Percentiles rank a stretch among this genome's conserved stretches.
Evolutionary conservation across 208 protist species (phyloP).

Genomic region (Leishmania braziliensis): DNA sequence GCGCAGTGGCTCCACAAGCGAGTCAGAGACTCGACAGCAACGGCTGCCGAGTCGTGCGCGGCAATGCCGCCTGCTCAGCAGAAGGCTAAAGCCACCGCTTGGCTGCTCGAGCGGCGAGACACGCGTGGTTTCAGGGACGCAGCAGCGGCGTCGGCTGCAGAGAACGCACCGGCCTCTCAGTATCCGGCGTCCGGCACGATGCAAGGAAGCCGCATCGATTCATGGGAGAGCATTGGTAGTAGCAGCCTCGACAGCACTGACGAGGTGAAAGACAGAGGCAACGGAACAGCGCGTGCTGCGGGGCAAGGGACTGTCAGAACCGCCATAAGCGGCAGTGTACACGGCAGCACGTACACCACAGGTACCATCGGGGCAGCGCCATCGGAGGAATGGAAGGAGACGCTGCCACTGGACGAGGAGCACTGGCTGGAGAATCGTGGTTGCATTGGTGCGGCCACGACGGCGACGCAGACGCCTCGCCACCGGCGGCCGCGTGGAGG

Average conservation of each 20-base stretch:
- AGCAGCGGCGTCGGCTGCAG: neutral
- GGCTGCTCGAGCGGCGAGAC: neutral
- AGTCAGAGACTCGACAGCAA: neutral
- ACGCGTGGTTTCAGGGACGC: neutral
- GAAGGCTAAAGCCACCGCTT: neutral
- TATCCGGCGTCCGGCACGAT: neutral
- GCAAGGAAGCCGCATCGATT: constrained; percentile 10
- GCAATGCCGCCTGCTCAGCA: neutral
- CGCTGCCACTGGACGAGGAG: neutral
- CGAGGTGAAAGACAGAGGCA: neutral
- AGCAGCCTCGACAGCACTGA: neutral
- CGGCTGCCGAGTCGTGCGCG: neutral
- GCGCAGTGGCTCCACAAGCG: neutral
- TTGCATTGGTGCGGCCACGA: neutral
- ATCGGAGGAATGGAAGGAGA: neutral
- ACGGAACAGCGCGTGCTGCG: neutral
- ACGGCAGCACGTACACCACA: neutral
- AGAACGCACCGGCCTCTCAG: neutral
- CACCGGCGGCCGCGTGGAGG: constrained; percentile 10
- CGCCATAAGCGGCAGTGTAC: neutral
- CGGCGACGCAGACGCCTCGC: neutral
- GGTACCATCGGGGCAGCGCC: neutral
- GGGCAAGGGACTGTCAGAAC: neutral
- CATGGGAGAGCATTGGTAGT: constrained; percentile 14
- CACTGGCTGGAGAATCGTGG: neutral